A percentile compares a stretch with the other conserved stretches of the same genome.
Evolutionary conservation across 1,139 yeast genomes (phyloP).

Genomic region (Blastobotrys aristatus): DNA sequence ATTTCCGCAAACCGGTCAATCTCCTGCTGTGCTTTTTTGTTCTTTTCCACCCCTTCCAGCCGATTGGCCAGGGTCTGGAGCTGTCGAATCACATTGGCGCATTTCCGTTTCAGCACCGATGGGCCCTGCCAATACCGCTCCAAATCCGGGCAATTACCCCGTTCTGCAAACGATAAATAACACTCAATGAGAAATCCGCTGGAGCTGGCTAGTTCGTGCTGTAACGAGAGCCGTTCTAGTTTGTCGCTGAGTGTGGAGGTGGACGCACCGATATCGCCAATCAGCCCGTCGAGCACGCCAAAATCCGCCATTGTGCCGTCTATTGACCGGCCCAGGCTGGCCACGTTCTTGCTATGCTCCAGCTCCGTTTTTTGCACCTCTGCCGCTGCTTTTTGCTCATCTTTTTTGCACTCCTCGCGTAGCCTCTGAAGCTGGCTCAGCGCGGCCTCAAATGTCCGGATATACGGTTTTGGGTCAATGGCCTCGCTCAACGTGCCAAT

Average conservation of each 20-base stretch:
- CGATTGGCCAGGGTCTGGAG: conserved; percentile 61
- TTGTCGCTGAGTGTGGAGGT: conserved; percentile 74
- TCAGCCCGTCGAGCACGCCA: conserved; percentile 53
- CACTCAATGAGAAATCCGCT: conserved; percentile 72
- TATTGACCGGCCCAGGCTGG: conserved; percentile 50
- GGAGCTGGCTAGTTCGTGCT: conserved; percentile 68
- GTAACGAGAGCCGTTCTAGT: conserved; percentile 67
- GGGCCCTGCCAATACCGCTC: conserved; percentile 34
- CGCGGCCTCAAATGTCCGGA: conserved; percentile 86
- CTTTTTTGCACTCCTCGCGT: conserved; percentile 48
- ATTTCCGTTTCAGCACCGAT: conserved; percentile 52
- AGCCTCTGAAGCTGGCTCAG: conserved; percentile 62
- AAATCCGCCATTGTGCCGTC: conserved; percentile 44
- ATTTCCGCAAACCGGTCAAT: conserved; percentile 70
- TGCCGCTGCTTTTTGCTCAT: conserved; percentile 46
- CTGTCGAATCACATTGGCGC: conserved; percentile 67
- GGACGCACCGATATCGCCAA: conserved; percentile 45
- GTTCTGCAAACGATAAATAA: conserved; percentile 66
- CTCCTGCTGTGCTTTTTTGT: conserved; percentile 40
- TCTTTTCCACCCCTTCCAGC: conserved; percentile 25
- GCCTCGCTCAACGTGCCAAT: conserved; percentile 21
- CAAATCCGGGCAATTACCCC: conserved; percentile 55
- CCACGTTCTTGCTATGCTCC: conserved; percentile 62
- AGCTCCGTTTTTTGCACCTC: conserved; percentile 61
- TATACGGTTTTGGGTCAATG: conserved; percentile 87